Evolutionary conservation across 495 filamentous ascomycete species (phyloP).

Genomic region (Penicillium silybi): DNA sequence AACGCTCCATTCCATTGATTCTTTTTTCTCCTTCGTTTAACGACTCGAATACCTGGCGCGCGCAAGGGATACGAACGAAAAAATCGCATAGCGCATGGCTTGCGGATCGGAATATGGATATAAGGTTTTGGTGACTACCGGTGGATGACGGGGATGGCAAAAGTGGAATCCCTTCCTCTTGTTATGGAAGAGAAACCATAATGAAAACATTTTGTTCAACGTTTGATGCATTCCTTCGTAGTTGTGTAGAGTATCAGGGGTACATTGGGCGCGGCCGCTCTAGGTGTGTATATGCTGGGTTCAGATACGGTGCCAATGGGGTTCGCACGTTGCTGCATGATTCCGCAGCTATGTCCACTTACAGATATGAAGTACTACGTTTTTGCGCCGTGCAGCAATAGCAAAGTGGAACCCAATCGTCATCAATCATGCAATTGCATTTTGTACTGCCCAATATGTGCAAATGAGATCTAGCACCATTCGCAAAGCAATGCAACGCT

Average conservation of each 20-base stretch:
- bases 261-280: too few relatives aligned
- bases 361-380: too few relatives aligned
- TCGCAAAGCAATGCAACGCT: background rate
- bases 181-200: slow-evolving; percentile 29
- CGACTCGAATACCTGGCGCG: slow-evolving; percentile 30
- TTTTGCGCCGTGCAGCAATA: background rate
- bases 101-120: slow-evolving; percentile 23
- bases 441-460: background rate
- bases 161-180: slow-evolving; percentile 27
- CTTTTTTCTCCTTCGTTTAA: slow-evolving; percentile 31
- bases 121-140: slow-evolving; percentile 24
- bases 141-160: slow-evolving; percentile 31
- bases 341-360: too few relatives aligned
- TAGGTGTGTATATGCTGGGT: too few relatives aligned
- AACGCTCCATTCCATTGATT: slow-evolving; percentile 36
- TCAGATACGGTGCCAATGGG: too few relatives aligned
- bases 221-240: slow-evolving; percentile 3
- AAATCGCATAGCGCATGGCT: slow-evolving; percentile 27
- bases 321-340: too few relatives aligned
- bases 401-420: background rate
- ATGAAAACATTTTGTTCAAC: slow-evolving; percentile 31
- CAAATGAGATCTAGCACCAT: background rate
- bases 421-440: background rate
- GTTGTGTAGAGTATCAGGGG: slow-evolving; percentile 1
- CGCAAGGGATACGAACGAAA: slow-evolving; percentile 21